A percentile compares a stretch with the other conserved stretches of the same genome.
Conservation (phyloP, 106 monocot genomes). For the Agapanthus africanus region DNA sequence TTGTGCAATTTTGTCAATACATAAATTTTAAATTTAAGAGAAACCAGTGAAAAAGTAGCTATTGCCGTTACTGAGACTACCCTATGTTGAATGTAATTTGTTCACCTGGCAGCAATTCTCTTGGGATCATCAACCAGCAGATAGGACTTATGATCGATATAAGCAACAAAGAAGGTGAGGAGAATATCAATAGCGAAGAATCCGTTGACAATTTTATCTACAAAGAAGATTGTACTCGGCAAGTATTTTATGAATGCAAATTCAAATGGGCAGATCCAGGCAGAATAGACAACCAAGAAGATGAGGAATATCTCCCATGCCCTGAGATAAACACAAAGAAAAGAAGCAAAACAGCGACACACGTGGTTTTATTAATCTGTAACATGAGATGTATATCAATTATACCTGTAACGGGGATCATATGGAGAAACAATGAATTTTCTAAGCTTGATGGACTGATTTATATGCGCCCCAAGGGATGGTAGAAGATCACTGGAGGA, state of each 20-base stretch:
- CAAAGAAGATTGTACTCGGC: constrained; percentile 24
- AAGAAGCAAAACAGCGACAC: background rate
- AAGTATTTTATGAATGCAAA: constrained; percentile 53
- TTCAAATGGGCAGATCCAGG: constrained; percentile 75
- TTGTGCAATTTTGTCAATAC: background rate
- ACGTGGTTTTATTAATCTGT: background rate
- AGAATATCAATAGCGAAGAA: constrained; percentile 64
- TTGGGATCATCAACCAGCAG: constrained; percentile 49
- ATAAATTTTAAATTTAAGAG: background rate
- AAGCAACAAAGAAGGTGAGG: constrained; percentile 71
- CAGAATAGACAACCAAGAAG: constrained; percentile 58
- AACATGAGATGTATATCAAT: background rate
- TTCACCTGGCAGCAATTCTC: constrained; percentile 54
- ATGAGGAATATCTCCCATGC: constrained; percentile 65
- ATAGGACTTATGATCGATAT: constrained; percentile 39
- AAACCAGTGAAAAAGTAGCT: background rate
- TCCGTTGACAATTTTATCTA: constrained; percentile 46
- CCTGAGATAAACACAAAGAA: constrained; percentile 20
- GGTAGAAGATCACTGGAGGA: constrained; percentile 32
- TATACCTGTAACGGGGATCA: constrained; percentile 45
- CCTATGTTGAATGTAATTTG: background rate
- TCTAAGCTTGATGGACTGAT: constrained; percentile 22
- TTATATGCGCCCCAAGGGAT: constrained; percentile 34
- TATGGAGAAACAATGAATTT: constrained; percentile 40
- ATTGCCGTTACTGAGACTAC: background rate